These are phyloP conservation scores for Kalaharituber pfeilii DNA, from an alignment of 2,329 filamentous ascomycete genomes.

Conservation along the genomic window DNA sequence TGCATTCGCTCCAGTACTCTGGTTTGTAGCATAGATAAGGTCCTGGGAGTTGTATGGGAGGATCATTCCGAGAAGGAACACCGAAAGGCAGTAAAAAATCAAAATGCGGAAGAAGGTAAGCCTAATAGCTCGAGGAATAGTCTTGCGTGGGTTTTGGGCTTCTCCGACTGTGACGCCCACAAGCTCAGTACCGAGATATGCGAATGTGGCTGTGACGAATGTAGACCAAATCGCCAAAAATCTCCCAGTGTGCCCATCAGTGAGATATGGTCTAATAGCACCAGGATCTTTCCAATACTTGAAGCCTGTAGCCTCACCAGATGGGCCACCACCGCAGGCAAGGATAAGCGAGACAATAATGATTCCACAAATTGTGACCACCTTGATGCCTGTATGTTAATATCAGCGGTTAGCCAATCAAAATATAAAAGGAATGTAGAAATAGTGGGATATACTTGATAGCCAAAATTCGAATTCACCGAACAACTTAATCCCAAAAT, in stretches of 20 bases:
- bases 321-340: constrained; percentile 46
- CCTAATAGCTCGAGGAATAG: constrained; percentile 60
- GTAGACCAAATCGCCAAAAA: constrained; percentile 52
- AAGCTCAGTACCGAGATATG: constrained; percentile 59
- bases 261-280: constrained; percentile 36
- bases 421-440: background rate
- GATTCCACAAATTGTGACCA: constrained; percentile 46
- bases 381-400: constrained; percentile 41
- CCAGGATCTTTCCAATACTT: constrained; percentile 48
- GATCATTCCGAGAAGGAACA: constrained; percentile 58
- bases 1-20: constrained; percentile 38
- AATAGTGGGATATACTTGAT: constrained; percentile 25
- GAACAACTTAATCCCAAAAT: constrained; percentile 50
- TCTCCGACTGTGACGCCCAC: constrained; percentile 65
- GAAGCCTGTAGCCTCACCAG: constrained; percentile 44
- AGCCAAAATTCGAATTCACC: constrained; percentile 48
- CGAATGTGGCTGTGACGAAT: constrained; percentile 61
- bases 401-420: background rate
- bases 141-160: constrained; percentile 60
- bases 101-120: constrained; percentile 68
- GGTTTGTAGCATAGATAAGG: constrained; percentile 40
- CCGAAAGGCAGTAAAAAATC: constrained; percentile 59
- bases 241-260: constrained; percentile 28
- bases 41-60: constrained; percentile 51
- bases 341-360: constrained; percentile 49